phyloP scores from a whole-genome alignment of 176 grass and related monocot genomes.

The Ensete ventricosum region DNA sequence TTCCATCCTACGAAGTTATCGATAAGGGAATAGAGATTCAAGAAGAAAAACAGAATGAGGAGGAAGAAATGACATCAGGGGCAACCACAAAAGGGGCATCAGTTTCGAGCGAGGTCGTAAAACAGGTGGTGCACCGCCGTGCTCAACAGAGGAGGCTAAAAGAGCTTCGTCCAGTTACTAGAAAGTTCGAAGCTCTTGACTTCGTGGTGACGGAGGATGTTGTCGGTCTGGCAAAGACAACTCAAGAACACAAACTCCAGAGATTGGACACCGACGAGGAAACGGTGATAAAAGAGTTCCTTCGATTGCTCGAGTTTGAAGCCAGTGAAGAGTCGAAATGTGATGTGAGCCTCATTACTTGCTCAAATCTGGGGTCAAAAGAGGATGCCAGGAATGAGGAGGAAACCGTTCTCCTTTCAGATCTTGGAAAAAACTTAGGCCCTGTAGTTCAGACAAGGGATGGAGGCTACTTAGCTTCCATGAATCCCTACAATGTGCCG shows the following conservation, averaged over 20 bases:
- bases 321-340: conserved; percentile 27
- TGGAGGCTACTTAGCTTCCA: conserved; percentile 69
- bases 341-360: not conserved
- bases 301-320: conserved; percentile 52
- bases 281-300: conserved; percentile 61
- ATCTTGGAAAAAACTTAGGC: conserved; percentile 58
- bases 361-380: not conserved
- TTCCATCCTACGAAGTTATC: conserved; percentile 11
- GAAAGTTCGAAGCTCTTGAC: conserved; percentile 68
- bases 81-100: not conserved
- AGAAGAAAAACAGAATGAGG: not conserved
- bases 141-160: conserved; percentile 37
- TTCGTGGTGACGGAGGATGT: conserved; percentile 30
- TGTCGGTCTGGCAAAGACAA: conserved; percentile 1
- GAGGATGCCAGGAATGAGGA: conserved; percentile 12
- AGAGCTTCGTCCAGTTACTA: conserved; percentile 69
- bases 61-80: conserved; percentile 21
- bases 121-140: conserved; percentile 61
- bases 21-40: conserved; percentile 66
- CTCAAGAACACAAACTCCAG: conserved; percentile 15
- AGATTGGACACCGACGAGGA: conserved; percentile 50
- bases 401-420: conserved; percentile 32
- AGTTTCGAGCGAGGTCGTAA: conserved; percentile 35
- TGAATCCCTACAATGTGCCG: conserved; percentile 62
- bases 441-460: conserved; percentile 53